Evolutionary conservation across 257 asterid species (phyloP).

Genomic region (Verbena officinalis): DNA sequence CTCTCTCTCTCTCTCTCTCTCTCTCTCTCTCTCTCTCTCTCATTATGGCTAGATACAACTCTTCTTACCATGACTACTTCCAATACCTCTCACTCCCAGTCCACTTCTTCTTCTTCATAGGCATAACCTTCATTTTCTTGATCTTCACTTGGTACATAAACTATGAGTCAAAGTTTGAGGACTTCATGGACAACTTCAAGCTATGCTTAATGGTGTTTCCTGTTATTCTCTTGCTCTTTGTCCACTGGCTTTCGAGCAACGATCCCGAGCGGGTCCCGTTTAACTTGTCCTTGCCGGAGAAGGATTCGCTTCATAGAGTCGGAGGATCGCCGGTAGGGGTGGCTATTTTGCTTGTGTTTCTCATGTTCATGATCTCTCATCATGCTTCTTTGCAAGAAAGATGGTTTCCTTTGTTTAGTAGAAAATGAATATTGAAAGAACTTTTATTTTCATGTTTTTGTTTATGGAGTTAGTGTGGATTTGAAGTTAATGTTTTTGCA

Average conservation of each 20-base stretch:
- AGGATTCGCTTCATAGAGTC: slow-evolving; percentile 47
- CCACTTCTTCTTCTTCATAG: slow-evolving; percentile 50
- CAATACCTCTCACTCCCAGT: slow-evolving; percentile 48
- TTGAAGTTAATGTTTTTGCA: no score
- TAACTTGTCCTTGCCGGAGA: slow-evolving; percentile 42
- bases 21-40: background rate
- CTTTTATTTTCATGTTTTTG: no score
- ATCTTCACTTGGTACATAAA: slow-evolving; percentile 52
- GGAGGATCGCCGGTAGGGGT: slow-evolving; percentile 72
- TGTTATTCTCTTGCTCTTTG: slow-evolving; percentile 50
- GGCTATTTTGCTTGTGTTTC: slow-evolving; percentile 46
- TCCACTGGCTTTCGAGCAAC: slow-evolving; percentile 53
- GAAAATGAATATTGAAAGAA: slow-evolving; percentile 9
- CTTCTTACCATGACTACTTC: slow-evolving; percentile 47
- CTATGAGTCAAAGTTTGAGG: slow-evolving; percentile 51
- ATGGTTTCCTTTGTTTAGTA: slow-evolving; percentile 62
- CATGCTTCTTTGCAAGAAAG: slow-evolving; percentile 55
- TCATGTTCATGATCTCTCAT: slow-evolving; percentile 57
- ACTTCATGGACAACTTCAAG: slow-evolving; percentile 44
- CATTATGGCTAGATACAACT: slow-evolving; percentile 46
- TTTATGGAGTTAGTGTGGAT: no score
- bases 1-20: background rate
- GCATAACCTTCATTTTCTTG: slow-evolving; percentile 41
- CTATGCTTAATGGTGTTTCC: slow-evolving; percentile 49
- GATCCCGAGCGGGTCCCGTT: slow-evolving; percentile 40